Conservation (phyloP, 192 early-diverging fungal genomes). For the Coemansia sp. region DNA sequence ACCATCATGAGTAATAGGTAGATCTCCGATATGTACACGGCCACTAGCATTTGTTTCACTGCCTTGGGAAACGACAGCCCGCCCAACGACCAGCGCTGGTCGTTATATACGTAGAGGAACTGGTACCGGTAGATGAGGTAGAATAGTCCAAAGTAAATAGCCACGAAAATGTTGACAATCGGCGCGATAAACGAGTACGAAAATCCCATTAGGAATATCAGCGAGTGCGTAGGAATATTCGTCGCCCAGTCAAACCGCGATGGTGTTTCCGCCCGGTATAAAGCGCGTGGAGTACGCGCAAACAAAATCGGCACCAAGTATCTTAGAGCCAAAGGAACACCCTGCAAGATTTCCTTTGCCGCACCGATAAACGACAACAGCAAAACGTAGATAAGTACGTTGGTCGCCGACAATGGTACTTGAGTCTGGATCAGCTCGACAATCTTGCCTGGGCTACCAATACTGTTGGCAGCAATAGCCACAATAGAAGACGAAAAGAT, state of each 20-base stretch:
- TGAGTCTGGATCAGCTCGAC: constrained; percentile 56
- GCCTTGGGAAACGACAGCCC: constrained; percentile 68
- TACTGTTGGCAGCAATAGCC: neutral
- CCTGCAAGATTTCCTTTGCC: constrained; percentile 69
- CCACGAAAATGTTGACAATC: constrained; percentile 77
- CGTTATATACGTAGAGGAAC: constrained; percentile 77
- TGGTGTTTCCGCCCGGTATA: constrained; percentile 59
- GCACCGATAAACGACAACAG: constrained; percentile 70
- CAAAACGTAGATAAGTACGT: constrained; percentile 84
- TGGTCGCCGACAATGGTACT: constrained; percentile 73
- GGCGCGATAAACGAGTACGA: constrained; percentile 84
- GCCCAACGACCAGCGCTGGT: constrained; percentile 57
- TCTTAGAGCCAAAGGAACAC: constrained; percentile 64
- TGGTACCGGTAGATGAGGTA: constrained; percentile 82
- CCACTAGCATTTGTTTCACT: constrained; percentile 66
- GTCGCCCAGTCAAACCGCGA: constrained; percentile 62
- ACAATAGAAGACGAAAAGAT: constrained; percentile 72
- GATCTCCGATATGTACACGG: constrained; percentile 74
- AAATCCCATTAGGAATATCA: constrained; percentile 75
- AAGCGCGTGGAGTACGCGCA: constrained; percentile 72
- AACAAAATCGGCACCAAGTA: constrained; percentile 60
- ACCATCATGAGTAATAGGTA: constrained; percentile 76
- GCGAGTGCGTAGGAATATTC: constrained; percentile 65
- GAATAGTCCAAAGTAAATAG: constrained; percentile 72
- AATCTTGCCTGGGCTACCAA: constrained; percentile 28